Evolutionary conservation across 768 basidiomycete genomes (phyloP).

Genomic region (Trametes gibbosa): DNA sequence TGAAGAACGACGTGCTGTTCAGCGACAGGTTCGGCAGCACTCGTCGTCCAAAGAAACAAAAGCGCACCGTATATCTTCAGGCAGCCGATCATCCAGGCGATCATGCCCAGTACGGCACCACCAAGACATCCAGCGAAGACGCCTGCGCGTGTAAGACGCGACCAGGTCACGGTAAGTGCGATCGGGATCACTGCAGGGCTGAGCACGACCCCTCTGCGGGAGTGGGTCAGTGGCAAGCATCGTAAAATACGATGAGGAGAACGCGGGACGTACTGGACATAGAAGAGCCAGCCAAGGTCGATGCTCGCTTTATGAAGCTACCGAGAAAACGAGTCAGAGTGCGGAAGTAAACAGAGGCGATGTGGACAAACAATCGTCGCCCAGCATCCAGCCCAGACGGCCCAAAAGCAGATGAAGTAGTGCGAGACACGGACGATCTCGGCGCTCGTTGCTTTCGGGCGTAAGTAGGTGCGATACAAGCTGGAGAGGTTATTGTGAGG

Average conservation of each 20-base stretch:
- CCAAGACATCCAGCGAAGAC: constrained; percentile 41
- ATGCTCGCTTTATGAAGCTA: constrained; percentile 45
- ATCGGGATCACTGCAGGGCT: constrained; percentile 52
- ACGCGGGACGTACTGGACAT: constrained; percentile 39
- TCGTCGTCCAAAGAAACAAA: not conserved
- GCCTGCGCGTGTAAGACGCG: constrained; percentile 40
- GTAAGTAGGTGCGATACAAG: constrained; percentile 34
- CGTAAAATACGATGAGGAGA: not conserved
- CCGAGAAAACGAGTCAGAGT: not conserved
- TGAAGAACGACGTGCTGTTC: too few relatives aligned
- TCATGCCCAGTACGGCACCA: constrained; percentile 42
- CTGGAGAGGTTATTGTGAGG: constrained; percentile 5
- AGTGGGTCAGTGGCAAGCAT: not conserved
- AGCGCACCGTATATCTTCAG: constrained; percentile 45
- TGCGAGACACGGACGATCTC: constrained; percentile 36
- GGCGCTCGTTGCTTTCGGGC: constrained; percentile 29
- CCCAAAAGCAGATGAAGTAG: constrained; percentile 34
- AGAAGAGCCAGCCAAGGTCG: constrained; percentile 49
- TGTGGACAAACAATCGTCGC: constrained; percentile 34
- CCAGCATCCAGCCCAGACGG: constrained; percentile 39
- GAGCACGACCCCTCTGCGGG: constrained; percentile 43
- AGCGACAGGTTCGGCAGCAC: too few relatives aligned
- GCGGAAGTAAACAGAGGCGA: not conserved
- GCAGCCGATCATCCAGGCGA: constrained; percentile 52
- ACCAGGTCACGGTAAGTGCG: constrained; percentile 45